Evolutionary conservation across 2,329 filamentous ascomycete species (phyloP).

Genomic region (Alternaria gansuensis): DNA sequence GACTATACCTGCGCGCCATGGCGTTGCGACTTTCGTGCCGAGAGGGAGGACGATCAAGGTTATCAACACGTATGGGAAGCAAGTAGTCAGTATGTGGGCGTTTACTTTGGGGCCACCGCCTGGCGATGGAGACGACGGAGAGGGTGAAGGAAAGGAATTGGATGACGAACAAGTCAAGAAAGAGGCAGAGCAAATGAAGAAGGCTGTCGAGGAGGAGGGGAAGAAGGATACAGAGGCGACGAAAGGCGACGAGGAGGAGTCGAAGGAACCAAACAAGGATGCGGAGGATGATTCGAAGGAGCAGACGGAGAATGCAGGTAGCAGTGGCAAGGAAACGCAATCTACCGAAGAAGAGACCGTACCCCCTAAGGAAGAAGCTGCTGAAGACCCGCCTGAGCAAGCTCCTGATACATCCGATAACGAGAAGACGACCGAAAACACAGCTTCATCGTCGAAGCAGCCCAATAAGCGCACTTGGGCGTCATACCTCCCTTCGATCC

Average conservation of each 20-base stretch:
- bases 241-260: slow-evolving; percentile 13
- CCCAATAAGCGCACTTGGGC: slow-evolving; percentile 49
- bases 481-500: slow-evolving; percentile 53
- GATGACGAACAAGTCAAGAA: slow-evolving; percentile 41
- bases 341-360: slow-evolving; percentile 18
- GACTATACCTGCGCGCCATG: slow-evolving; percentile 60
- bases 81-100: slow-evolving; percentile 61
- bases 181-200: slow-evolving; percentile 36
- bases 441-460: slow-evolving; percentile 23
- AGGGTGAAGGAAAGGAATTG: slow-evolving; percentile 31
- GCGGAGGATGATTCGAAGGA: slow-evolving; percentile 3
- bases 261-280: slow-evolving; percentile 14
- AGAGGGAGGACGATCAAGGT: slow-evolving; percentile 60
- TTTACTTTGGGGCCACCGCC: slow-evolving; percentile 59
- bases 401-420: slow-evolving; percentile 37
- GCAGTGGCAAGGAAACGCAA: slow-evolving; percentile 13
- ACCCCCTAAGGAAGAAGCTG: slow-evolving; percentile 26
- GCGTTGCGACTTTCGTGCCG: slow-evolving; percentile 61
- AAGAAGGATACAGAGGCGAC: slow-evolving; percentile 16
- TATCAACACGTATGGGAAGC: slow-evolving; percentile 61
- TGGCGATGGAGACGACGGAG: slow-evolving; percentile 44
- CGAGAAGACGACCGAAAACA: slow-evolving; percentile 24
- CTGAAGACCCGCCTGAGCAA: slow-evolving; percentile 43
- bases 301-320: slow-evolving; percentile 17
- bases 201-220: slow-evolving; percentile 28